These are phyloP conservation scores for Trichoderma orchidacearum DNA, from an alignment of 495 filamentous ascomycete species.

Conservation along the genomic window DNA sequence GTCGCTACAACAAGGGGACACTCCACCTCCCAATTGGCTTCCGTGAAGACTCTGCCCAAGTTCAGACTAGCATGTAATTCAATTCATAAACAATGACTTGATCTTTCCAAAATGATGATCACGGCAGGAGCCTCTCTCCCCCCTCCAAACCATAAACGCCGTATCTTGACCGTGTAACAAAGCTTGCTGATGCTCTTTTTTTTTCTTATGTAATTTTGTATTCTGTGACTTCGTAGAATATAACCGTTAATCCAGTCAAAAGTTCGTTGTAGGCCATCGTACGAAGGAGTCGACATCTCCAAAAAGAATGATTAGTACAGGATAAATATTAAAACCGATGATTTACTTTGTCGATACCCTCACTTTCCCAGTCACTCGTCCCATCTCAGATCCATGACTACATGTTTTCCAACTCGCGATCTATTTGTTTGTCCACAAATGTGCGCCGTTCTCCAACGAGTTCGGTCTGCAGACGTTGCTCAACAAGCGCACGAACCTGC, in stretches of 20 bases:
- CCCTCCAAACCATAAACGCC: too few species aligned
- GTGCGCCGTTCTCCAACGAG: conserved; percentile 65
- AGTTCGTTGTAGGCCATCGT: background rate
- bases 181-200: background rate
- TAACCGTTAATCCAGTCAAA: background rate
- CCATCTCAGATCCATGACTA: conserved; percentile 21
- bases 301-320: background rate
- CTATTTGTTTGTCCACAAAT: conserved; percentile 85
- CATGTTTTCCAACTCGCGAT: conserved; percentile 89
- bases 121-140: too few species aligned
- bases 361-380: background rate
- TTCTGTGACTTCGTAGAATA: background rate
- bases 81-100: too few species aligned
- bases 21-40: background rate
- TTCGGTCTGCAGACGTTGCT: conserved; percentile 82
- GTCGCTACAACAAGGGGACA: background rate
- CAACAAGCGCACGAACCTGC: conserved; percentile 81
- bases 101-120: too few species aligned
- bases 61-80: background rate
- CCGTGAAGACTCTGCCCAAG: background rate
- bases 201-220: background rate
- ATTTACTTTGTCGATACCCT: background rate
- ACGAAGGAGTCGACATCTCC: background rate
- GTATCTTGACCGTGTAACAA: background rate
- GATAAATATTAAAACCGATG: background rate